Evolutionary conservation across 2,329 filamentous ascomycete species (phyloP).

Genomic region (Phyllosticta ampelicida): DNA sequence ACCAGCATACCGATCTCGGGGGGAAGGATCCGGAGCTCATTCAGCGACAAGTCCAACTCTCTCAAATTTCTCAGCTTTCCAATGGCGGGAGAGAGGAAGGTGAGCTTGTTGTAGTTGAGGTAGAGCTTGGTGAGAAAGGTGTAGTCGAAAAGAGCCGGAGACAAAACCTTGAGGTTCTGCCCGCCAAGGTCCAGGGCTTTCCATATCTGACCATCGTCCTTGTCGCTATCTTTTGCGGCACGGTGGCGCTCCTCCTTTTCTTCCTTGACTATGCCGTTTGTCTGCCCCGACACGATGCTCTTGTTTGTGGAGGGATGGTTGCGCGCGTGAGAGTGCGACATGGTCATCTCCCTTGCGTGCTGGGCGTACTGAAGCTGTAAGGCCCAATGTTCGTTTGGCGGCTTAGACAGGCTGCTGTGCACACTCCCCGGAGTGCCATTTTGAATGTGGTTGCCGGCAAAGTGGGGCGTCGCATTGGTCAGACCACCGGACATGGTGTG

Average conservation of each 20-base stretch:
- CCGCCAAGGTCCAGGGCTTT: slow-evolving; percentile 88
- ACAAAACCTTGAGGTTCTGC: slow-evolving; percentile 80
- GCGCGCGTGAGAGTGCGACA: slow-evolving; percentile 65
- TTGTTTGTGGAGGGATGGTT: slow-evolving; percentile 60
- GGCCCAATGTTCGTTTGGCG: slow-evolving; percentile 67
- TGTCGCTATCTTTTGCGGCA: slow-evolving; percentile 47
- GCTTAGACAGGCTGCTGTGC: slow-evolving; percentile 47
- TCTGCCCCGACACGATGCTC: slow-evolving; percentile 46
- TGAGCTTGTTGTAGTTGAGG: slow-evolving; percentile 85
- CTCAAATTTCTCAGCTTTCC: slow-evolving; percentile 72
- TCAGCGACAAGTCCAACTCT: slow-evolving; percentile 79
- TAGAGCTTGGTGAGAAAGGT: slow-evolving; percentile 85
- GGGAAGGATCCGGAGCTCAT: slow-evolving; percentile 71
- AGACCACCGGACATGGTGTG: slow-evolving; percentile 51
- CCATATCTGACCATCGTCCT: slow-evolving; percentile 61
- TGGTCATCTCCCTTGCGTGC: slow-evolving; percentile 57
- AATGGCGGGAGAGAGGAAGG: slow-evolving; percentile 66
- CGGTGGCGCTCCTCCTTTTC: slow-evolving; percentile 52
- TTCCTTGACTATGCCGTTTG: slow-evolving; percentile 40
- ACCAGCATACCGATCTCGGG: slow-evolving; percentile 95
- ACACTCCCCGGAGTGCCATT: slow-evolving; percentile 47
- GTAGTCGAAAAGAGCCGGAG: slow-evolving; percentile 71
- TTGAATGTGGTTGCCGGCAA: slow-evolving; percentile 47
- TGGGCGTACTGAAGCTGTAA: slow-evolving; percentile 75
- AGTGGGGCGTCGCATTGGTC: slow-evolving; percentile 54